A percentile compares a stretch with the other conserved stretches of the same genome.
Conservation (phyloP, 305 asterid genomes). For the Fraxinus nigra region DNA sequence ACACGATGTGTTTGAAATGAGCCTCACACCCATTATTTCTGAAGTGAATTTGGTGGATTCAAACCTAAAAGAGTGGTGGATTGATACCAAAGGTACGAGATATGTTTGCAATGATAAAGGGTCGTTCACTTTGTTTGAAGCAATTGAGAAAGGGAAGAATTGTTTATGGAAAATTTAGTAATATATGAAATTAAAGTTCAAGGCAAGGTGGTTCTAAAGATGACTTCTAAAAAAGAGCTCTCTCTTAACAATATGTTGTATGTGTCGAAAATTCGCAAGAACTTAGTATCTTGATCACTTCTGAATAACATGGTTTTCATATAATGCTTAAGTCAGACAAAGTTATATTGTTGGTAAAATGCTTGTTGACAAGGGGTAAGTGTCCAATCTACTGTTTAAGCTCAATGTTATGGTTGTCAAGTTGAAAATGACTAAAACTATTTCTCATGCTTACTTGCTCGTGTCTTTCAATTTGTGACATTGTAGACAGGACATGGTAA, state of each 20-base stretch:
- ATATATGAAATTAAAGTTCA: neutral
- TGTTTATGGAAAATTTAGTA: neutral
- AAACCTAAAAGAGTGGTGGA: no score
- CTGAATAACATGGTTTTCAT: neutral
- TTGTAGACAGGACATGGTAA: neutral
- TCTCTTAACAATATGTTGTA: neutral
- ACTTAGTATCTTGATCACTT: no score
- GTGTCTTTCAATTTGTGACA: neutral
- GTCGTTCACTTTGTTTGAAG: neutral
- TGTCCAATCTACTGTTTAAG: neutral
- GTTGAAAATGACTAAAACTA: neutral
- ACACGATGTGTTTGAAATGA: neutral
- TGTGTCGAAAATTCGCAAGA: neutral
- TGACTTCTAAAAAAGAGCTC: no score
- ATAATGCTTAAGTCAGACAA: neutral
- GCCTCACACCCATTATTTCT: neutral
- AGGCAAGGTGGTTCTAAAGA: neutral
- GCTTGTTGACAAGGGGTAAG: neutral
- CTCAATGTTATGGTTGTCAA: neutral
- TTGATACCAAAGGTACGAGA: neutral
- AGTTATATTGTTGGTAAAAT: neutral
- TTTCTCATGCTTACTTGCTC: neutral
- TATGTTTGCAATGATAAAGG: neutral
- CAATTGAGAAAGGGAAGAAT: neutral
- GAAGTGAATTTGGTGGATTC: neutral